A percentile compares a stretch with the other conserved stretches of the same genome.
Conservation (phyloP, 257 asterid species). For the Schizonepeta tenuifolia region DNA sequence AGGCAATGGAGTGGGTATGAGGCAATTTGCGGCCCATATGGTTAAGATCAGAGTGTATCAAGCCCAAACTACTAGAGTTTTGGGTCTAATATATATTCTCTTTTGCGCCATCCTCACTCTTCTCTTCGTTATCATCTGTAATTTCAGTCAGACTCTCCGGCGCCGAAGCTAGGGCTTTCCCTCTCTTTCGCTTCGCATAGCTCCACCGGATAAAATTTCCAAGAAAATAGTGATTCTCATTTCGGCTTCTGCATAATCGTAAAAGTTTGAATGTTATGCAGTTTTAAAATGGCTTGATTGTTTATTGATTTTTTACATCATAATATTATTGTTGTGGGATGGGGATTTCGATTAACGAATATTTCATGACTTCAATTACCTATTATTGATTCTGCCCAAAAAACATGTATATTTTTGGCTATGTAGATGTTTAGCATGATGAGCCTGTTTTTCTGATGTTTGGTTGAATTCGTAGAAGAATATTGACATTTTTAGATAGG, state of each 20-base stretch:
- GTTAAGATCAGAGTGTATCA: background rate
- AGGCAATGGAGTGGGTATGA: background rate
- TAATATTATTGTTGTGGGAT: background rate
- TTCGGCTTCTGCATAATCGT: background rate
- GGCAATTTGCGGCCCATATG: background rate
- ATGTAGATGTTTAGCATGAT: background rate
- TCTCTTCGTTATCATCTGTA: conserved; percentile 16
- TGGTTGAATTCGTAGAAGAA: background rate
- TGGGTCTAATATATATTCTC: conserved; percentile 23
- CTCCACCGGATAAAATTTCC: conserved; percentile 15
- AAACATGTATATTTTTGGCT: background rate
- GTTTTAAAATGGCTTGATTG: background rate
- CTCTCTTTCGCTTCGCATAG: background rate
- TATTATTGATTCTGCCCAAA: background rate
- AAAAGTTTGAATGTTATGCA: background rate
- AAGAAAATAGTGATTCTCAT: background rate
- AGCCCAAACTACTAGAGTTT: conserved; percentile 40
- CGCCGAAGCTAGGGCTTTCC: conserved; percentile 29
- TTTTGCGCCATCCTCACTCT: background rate
- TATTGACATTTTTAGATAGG: too few species aligned
- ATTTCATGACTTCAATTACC: background rate
- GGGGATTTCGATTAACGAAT: conserved; percentile 7
- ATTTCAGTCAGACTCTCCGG: conserved; percentile 23
- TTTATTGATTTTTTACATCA: background rate
- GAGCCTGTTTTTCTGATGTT: background rate